Evolutionary conservation across 371 early-diverging fungal species (phyloP), one percentile per base, ranked within the genome.

Genomic region (Rhizomucor pusillus): DNA sequence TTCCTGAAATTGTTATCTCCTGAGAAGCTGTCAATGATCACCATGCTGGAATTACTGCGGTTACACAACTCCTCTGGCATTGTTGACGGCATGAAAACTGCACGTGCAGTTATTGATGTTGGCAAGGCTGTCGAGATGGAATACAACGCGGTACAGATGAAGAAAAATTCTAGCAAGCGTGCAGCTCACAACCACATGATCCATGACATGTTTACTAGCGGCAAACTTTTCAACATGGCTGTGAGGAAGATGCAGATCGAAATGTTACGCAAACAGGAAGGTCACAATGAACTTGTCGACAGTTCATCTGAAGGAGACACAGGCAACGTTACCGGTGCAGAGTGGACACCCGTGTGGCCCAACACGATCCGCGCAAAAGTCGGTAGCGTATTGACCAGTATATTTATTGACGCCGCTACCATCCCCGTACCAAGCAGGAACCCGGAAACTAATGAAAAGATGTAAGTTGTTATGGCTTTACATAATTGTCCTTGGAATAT

Each of bases 101-200:
- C 87, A 7, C 69, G 71, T 45, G 74, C 91, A 10, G 69, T 90
- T 16, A 75, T 77, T 24, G 67, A 69, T 41, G 84, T 97, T 16
- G 95, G 93, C 35, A 84, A 77, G 45, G 82, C 90, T 0, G 75
- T 96, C 13, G 94, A 95, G 59, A 76, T 76, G 59, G 97, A 97
- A 65, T 86, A 92, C 63, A 85, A 90, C 63, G 81, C 91, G 9
- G 82, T 87, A 51, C 84, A 88, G 50, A 74, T 94, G 65, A 82
- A 86, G 35, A 79, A 81, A 54, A 43, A 47, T 9, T 35, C 60
- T 9, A 56, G 54, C 23, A 61, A 60, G 14, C 51, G 40, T n/a
- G 43, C 63, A 20, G 60, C 65, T 3, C 58, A 63, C 37, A 69
- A 71, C 43, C 59, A 77, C 20, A 81, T 78, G 34, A 63, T 87